These are phyloP conservation scores for Venturia effusa DNA, from an alignment of 2,329 filamentous ascomycete species.

Conservation along the genomic window DNA sequence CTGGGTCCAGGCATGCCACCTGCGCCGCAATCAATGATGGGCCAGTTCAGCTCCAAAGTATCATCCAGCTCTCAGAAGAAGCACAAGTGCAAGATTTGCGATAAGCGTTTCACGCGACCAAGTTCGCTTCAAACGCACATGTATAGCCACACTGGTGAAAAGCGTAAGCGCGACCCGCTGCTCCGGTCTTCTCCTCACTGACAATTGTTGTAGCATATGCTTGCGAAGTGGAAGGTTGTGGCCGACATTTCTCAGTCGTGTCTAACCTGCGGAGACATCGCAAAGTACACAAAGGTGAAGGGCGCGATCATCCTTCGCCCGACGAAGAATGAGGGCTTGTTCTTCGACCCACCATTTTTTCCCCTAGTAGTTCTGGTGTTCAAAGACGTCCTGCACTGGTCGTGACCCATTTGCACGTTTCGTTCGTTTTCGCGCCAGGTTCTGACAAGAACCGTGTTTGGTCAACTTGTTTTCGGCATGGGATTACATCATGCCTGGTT, in stretches of 20 bases:
- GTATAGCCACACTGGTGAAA: slow-evolving; percentile 97
- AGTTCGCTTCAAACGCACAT: slow-evolving; percentile 95
- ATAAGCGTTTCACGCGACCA: slow-evolving; percentile 91
- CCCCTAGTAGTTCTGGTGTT: slow-evolving; percentile 2
- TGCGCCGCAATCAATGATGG: slow-evolving; percentile 95
- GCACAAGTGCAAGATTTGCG: slow-evolving; percentile 98
- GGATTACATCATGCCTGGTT: slow-evolving; percentile 4
- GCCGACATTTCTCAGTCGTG: slow-evolving; percentile 92
- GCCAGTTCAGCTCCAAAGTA: slow-evolving; percentile 93
- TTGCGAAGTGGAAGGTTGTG: slow-evolving; percentile 90
- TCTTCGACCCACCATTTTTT: no score
- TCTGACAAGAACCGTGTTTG: neutral
- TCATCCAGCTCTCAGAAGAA: slow-evolving; percentile 96
- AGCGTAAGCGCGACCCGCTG: slow-evolving; percentile 56
- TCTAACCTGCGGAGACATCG: slow-evolving; percentile 90
- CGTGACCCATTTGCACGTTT: neutral
- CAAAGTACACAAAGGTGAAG: slow-evolving; percentile 84
- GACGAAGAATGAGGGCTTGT: slow-evolving; percentile 36
- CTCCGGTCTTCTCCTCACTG: slow-evolving; percentile 13
- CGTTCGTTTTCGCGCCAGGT: slow-evolving; percentile 5
- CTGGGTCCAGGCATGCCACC: slow-evolving; percentile 57
- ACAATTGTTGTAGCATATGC: slow-evolving; percentile 58
- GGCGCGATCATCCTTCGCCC: slow-evolving; percentile 33
- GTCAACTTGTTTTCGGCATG: slow-evolving; percentile 2
- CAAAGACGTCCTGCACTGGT: neutral